A percentile compares a stretch with the other conserved stretches of the same genome.
Evolutionary conservation across 345 rosid species (phyloP).

Genomic region (Ceriops zippeliana): DNA sequence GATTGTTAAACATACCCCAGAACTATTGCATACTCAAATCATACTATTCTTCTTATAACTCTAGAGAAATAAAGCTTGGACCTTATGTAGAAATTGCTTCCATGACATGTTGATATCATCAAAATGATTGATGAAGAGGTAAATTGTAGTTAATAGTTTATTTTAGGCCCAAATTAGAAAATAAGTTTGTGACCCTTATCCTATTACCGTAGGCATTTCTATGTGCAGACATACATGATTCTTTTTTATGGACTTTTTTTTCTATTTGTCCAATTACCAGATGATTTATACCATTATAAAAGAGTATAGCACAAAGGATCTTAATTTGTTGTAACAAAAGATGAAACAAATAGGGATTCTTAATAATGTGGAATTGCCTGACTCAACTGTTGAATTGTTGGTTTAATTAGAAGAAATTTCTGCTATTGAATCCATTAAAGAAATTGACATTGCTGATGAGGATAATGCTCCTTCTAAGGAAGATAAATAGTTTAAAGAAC

Average conservation of each 20-base stretch:
- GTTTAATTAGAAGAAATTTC: conserved; percentile 22
- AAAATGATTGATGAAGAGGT: conserved; percentile 47
- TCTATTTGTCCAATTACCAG: conserved; percentile 20
- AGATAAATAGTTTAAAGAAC: conserved; percentile 24
- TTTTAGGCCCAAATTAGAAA: background rate
- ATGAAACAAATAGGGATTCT: conserved; percentile 48
- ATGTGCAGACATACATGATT: background rate
- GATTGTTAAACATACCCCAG: conserved; percentile 16
- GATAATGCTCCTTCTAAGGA: conserved; percentile 16
- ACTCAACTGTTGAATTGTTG: conserved; percentile 30
- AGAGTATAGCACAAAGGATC: conserved; percentile 39
- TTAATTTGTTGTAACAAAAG: conserved; percentile 36
- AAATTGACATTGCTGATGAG: conserved; percentile 23
- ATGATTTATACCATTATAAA: conserved; percentile 38
- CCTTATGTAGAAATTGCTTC: conserved; percentile 49
- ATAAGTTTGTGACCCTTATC: background rate
- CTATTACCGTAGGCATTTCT: background rate
- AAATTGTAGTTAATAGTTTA: background rate
- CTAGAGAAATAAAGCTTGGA: conserved; percentile 53
- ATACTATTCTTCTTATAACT: conserved; percentile 53
- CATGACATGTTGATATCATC: conserved; percentile 50
- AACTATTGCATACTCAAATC: conserved; percentile 53
- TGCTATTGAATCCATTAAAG: conserved; percentile 14
- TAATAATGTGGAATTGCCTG: conserved; percentile 43
- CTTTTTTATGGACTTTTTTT: background rate